phyloP scores from a whole-genome alignment of 176 grass and related monocot species.

The bread wheat (Triticum aestivum) region DNA sequence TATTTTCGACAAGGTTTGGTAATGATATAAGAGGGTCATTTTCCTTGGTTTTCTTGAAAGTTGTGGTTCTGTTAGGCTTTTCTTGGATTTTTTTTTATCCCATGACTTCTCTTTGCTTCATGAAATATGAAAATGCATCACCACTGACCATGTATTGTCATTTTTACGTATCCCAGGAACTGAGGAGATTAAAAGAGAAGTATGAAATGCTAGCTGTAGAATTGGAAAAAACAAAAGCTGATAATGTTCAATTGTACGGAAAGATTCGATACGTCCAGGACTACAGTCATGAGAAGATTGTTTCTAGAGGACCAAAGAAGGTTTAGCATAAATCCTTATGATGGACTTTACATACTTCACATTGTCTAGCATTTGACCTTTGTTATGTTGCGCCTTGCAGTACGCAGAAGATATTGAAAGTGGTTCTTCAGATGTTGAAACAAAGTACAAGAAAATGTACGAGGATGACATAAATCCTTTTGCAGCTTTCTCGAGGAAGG shows the following conservation, averaged over 20 bases:
- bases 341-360: background rate
- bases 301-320: constrained; percentile 99
- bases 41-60: constrained; percentile 13
- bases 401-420: constrained; percentile 99
- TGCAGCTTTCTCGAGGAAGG: constrained; percentile 99
- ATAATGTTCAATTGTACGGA: constrained; percentile 97
- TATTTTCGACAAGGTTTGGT: background rate
- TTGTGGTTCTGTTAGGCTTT: constrained; percentile 18
- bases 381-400: constrained; percentile 36
- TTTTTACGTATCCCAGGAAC: constrained; percentile 59
- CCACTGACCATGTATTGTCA: constrained; percentile 19
- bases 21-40: background rate
- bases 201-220: constrained; percentile 82
- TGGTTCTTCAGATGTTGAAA: constrained; percentile 96
- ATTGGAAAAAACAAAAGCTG: constrained; percentile 94
- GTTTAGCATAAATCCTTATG: constrained; percentile 29
- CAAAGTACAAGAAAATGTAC: constrained; percentile 98
- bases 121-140: background rate
- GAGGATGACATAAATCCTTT: constrained; percentile 99
- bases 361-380: constrained; percentile 36
- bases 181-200: constrained; percentile 93
- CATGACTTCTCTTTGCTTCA: constrained; percentile 1
- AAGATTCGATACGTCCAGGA: constrained; percentile 98
- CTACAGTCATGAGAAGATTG: constrained; percentile 95
- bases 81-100: constrained; percentile 14